Conservation (phyloP, 495 filamentous ascomycete genomes). For the Lindgomyces ingoldianus region DNA sequence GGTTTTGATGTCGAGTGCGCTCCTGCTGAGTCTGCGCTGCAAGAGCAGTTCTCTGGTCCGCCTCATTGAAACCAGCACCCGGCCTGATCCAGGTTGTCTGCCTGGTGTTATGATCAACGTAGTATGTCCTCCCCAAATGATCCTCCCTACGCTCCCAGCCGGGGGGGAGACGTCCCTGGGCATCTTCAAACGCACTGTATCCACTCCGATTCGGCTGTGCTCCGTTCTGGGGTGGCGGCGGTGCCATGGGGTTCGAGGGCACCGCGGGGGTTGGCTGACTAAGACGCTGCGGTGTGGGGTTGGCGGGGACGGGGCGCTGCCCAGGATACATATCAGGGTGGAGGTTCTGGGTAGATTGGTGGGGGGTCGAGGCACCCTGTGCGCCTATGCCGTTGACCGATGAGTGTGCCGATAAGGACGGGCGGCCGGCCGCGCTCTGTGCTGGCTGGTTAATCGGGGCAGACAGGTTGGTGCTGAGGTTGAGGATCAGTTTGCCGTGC, state of each 20-base stretch:
- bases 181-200: conserved; percentile 92
- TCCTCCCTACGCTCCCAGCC: conserved; percentile 98
- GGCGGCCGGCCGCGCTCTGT: conserved; percentile 30
- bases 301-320: conserved; percentile 37
- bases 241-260: conserved; percentile 21
- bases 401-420: conserved; percentile 41
- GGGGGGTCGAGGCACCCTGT: conserved; percentile 37
- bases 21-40: conserved; percentile 89
- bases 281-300: conserved; percentile 46
- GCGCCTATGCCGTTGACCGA: conserved; percentile 38
- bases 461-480: conserved; percentile 84
- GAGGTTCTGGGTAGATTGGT: conserved; percentile 41
- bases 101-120: conserved; percentile 96
- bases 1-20: conserved; percentile 87
- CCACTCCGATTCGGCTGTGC: conserved; percentile 43
- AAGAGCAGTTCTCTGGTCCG: conserved; percentile 72
- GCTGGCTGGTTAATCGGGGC: conserved; percentile 49
- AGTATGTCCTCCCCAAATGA: conserved; percentile 96
- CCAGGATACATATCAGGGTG: conserved; percentile 37
- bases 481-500: conserved; percentile 95
- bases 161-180: conserved; percentile 84
- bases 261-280: conserved; percentile 44
- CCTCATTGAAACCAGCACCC: conserved; percentile 75
- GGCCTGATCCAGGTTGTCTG: conserved; percentile 96
- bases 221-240: conserved; percentile 45